Percentiles rank a stretch among this genome's conserved stretches.
phyloP scores from a whole-genome alignment of 2,329 filamentous ascomycete genomes.

The Cordyceps cicadae region DNA sequence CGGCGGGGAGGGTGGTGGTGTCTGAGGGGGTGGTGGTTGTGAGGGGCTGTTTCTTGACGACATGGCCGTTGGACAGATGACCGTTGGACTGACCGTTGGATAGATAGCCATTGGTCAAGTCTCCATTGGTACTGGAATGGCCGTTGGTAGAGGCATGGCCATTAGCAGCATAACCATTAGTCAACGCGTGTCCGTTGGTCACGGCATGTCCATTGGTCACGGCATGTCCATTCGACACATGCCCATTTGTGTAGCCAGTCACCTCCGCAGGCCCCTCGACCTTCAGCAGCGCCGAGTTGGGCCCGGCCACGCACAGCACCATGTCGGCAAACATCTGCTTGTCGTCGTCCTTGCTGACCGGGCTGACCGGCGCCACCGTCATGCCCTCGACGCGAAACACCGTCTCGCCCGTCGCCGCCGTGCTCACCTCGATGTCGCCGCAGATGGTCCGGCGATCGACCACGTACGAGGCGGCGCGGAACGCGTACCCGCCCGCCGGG shows the following conservation, averaged over 20 bases:
- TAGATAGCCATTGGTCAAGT: background rate
- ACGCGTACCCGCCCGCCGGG: background rate
- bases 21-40: background rate
- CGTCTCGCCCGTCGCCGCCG: background rate
- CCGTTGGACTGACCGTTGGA: background rate
- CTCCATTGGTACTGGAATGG: background rate
- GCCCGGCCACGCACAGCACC: background rate
- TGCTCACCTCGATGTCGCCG: background rate
- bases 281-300: background rate
- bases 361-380: background rate
- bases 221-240: background rate
- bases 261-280: background rate
- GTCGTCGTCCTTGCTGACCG: background rate
- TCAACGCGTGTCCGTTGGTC: background rate
- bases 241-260: too few relatives aligned
- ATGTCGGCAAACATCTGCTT: constrained; percentile 5
- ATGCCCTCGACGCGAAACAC: background rate
- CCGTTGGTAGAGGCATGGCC: background rate
- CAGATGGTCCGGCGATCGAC: background rate
- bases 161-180: background rate
- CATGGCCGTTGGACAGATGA: background rate
- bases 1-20: background rate
- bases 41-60: background rate
- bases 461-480: background rate
- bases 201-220: background rate